Evolutionary conservation across 495 filamentous ascomycete genomes (phyloP), one percentile per base, ranked within the genome.

Genomic region (Clohesyomyces aquaticus): DNA sequence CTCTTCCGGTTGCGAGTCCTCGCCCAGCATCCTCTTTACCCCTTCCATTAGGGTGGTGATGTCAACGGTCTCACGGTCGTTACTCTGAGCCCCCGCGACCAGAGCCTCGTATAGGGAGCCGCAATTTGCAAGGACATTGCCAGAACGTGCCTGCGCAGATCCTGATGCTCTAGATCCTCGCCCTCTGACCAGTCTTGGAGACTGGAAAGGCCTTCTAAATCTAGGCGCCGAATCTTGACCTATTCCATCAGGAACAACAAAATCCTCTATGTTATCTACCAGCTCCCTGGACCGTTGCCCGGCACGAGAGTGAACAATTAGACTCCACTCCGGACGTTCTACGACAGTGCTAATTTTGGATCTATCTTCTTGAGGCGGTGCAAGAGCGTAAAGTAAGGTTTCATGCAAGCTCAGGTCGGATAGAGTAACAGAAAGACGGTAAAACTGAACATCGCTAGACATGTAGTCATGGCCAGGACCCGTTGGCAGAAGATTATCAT

Each of bases 191-290:
- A 19, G 6, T 42, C n/a, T 41, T n/a, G 28, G 51, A 25, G 21
- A 14, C 42, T 22, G 38, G 25, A 16, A 35, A 23, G 47, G 47
- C 45, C 27, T 38, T 19, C 8, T 42, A 3, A 26, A 12, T 6
- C 21, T 12, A 19, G 51, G 52, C 22, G 43, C 26, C 14, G 42
- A 27, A n/a, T 11, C 29, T n/a, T 11, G 14, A 8, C 58, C 55
- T 14, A 61, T 16, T 14, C 64, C 67, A 63, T 72, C 70, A 11
- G 63, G 53, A 14, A 71, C 67, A 27, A 72, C 47, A 25, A 72
- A 72, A 22, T 72, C 65, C 23, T 71, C 69, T 8, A 52, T 26
- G 4, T 27, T n/a, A 19, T 46, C 16, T 26, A 28, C 26, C 2
- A 38, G n/a, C 21, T 12, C 19, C 4, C 10, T 14, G 18, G 49